phyloP scores from a whole-genome alignment of 2,329 filamentous ascomycete genomes.

The Apiospora koreana region DNA sequence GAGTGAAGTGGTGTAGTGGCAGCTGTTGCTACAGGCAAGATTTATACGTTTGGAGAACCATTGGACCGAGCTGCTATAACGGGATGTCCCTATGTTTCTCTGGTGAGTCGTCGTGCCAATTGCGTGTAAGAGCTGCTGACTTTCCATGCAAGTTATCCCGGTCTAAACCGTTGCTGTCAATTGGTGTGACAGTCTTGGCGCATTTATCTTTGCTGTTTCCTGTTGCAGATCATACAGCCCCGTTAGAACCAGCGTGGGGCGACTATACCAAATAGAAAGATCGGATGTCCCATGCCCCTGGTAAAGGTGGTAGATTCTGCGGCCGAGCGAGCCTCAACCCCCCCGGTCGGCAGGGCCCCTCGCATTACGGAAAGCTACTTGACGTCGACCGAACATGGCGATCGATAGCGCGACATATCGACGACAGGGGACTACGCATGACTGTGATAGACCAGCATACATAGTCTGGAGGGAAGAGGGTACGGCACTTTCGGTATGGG shows the following conservation, averaged over 20 bases:
- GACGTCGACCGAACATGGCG: background rate
- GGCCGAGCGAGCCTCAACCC: constrained; percentile 24
- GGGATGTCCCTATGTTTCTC: background rate
- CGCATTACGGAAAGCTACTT: background rate
- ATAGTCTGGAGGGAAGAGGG: background rate
- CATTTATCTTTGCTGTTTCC: constrained; percentile 28
- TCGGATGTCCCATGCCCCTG: constrained; percentile 18
- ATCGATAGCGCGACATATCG: background rate
- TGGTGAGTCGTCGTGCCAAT: background rate
- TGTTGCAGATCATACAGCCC: constrained; percentile 32
- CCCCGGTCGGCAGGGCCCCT: constrained; percentile 9
- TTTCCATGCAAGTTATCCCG: constrained; percentile 21
- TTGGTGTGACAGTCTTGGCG: constrained; percentile 15
- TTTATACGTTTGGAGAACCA: background rate
- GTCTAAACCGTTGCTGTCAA: background rate
- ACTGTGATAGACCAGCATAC: background rate
- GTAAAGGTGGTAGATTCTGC: constrained; percentile 14
- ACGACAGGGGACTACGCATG: background rate
- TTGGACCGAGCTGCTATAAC: constrained; percentile 3
- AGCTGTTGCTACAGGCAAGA: background rate
- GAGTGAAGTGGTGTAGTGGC: background rate
- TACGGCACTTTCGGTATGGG: background rate
- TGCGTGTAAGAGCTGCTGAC: constrained; percentile 34
- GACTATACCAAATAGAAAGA: constrained; percentile 27
- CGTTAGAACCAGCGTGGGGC: constrained; percentile 16